Conservation (phyloP, 768 basidiomycete species). For the Termitomyces sp. region DNA sequence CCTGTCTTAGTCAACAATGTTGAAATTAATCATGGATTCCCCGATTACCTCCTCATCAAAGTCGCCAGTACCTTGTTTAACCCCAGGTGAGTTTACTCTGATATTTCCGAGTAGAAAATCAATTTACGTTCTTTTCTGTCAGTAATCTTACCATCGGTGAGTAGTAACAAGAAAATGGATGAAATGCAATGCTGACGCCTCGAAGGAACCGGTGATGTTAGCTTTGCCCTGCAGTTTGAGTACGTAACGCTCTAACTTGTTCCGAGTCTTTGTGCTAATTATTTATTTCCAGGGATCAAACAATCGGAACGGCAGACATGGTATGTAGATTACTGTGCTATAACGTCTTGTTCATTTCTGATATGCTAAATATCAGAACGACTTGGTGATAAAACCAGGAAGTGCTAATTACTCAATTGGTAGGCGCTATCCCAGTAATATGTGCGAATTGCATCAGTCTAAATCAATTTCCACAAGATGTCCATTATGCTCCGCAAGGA, state of each 20-base stretch:
- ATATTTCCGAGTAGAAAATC: constrained; percentile 14
- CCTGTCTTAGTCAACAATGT: constrained; percentile 53
- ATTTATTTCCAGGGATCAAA: constrained; percentile 33
- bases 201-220: constrained; percentile 56
- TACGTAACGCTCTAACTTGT: constrained; percentile 20
- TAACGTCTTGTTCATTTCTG: background rate
- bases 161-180: constrained; percentile 5
- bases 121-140: constrained; percentile 6
- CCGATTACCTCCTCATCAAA: constrained; percentile 64
- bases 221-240: constrained; percentile 56
- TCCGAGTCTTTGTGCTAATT: background rate
- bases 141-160: constrained; percentile 40
- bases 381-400: constrained; percentile 57
- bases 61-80: constrained; percentile 58
- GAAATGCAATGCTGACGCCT: constrained; percentile 24
- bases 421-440: constrained; percentile 16
- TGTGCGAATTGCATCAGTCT: background rate
- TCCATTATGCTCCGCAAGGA: constrained; percentile 57
- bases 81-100: constrained; percentile 41
- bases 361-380: constrained; percentile 27
- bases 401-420: constrained; percentile 51
- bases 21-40: constrained; percentile 65
- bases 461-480: constrained; percentile 30
- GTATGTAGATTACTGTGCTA: constrained; percentile 22
- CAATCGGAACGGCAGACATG: constrained; percentile 55